A percentile compares a stretch with the other conserved stretches of the same genome.
Evolutionary conservation across 2,329 filamentous ascomycete genomes (phyloP).

Genomic region (Botrytis sinoallii): DNA sequence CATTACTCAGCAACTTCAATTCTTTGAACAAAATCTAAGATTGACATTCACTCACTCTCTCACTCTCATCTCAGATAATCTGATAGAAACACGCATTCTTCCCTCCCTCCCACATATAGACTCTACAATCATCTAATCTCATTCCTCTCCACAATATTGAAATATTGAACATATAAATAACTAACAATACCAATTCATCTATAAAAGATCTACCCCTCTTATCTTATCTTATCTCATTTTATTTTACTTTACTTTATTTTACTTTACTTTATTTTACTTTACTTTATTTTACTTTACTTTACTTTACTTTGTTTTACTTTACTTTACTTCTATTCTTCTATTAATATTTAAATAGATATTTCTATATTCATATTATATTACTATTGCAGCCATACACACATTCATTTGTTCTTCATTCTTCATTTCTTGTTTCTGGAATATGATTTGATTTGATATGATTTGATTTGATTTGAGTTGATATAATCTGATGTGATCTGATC

Average conservation of each 20-base stretch:
- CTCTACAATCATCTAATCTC: neutral
- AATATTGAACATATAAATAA: rapidly evolving
- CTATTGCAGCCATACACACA: rapidly evolving
- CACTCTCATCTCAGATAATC: neutral
- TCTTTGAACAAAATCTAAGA: neutral
- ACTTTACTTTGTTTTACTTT: no score
- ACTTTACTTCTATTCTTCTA: no score
- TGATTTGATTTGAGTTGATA: neutral
- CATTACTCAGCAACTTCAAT: neutral
- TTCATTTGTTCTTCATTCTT: neutral
- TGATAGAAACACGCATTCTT: neutral
- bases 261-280: no score
- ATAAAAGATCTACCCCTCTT: neutral
- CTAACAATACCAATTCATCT: neutral
- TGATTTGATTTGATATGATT: no score
- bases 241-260: no score
- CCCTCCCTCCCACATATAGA: neutral
- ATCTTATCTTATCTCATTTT: no score
- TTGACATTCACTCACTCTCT: no score
- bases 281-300: no score
- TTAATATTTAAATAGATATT: no score
- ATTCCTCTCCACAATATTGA: neutral
- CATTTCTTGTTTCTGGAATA: no score
- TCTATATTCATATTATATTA: no score
- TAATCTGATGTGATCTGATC: no score